A percentile compares a stretch with the other conserved stretches of the same genome.
Evolutionary conservation across 768 basidiomycete genomes (phyloP).

Genomic region (Russula brevipes): DNA sequence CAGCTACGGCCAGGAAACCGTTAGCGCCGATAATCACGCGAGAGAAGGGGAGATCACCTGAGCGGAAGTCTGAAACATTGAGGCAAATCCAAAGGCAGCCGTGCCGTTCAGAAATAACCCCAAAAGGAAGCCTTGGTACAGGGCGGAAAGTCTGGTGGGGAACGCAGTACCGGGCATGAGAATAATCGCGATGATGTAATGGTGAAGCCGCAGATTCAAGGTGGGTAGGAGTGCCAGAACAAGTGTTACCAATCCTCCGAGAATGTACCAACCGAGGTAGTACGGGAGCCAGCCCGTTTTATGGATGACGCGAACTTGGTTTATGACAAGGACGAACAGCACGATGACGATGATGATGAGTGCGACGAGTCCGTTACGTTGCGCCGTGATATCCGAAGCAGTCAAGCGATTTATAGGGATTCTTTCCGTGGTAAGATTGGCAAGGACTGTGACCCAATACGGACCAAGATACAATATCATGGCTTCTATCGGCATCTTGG

Average conservation of each 20-base stretch:
- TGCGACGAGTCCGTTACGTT: conserved; percentile 61
- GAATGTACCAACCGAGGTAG: conserved; percentile 69
- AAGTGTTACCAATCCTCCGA: conserved; percentile 59
- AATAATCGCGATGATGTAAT: conserved; percentile 73
- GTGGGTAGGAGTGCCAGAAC: conserved; percentile 67
- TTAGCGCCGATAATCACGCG: neutral
- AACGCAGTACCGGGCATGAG: conserved; percentile 76
- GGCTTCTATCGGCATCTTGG: conserved; percentile 61
- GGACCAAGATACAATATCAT: conserved; percentile 69
- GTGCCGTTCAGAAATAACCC: conserved; percentile 79
- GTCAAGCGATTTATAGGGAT: conserved; percentile 78
- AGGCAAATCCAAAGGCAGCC: conserved; percentile 74
- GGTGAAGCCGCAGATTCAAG: conserved; percentile 67
- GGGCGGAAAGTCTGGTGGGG: conserved; percentile 71
- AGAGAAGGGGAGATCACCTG: conserved; percentile 43
- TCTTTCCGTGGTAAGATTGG: conserved; percentile 63
- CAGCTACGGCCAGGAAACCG: conserved; percentile 42
- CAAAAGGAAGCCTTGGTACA: conserved; percentile 76
- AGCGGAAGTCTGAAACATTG: conserved; percentile 69
- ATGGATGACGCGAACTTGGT: conserved; percentile 77
- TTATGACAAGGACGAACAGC: conserved; percentile 53
- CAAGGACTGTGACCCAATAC: conserved; percentile 73
- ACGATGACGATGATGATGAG: conserved; percentile 64
- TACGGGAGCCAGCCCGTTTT: conserved; percentile 79
- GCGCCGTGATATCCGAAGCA: conserved; percentile 56